Evolutionary conservation across 495 filamentous ascomycete genomes (phyloP).

Genomic region (Lophium mytilinum): DNA sequence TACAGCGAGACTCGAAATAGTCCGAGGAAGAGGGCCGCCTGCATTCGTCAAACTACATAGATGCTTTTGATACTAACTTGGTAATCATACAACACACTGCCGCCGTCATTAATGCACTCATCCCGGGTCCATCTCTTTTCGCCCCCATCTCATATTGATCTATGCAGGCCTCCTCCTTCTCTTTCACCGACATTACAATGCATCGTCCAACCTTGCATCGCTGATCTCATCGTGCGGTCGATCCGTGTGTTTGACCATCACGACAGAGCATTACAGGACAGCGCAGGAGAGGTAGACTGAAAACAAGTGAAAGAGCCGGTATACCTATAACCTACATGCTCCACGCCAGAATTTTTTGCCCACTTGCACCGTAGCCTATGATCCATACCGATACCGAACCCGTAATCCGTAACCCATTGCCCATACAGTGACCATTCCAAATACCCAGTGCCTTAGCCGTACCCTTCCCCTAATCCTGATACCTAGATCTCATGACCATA

Average conservation of each 20-base stretch:
- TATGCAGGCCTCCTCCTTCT: no score
- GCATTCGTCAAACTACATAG: constrained; percentile 7
- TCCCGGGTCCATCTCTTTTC: neutral
- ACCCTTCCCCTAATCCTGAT: neutral
- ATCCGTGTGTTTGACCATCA: neutral
- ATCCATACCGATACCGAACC: neutral
- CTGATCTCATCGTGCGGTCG: neutral
- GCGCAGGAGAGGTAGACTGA: no score
- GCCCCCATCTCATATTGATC: no score
- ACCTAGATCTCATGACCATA: neutral
- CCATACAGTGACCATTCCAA: constrained; percentile 8
- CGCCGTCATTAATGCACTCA: constrained; percentile 18
- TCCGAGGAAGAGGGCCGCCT: constrained; percentile 10
- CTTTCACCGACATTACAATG: no score
- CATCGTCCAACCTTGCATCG: constrained; percentile 5
- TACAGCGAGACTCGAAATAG: neutral
- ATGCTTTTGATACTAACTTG: constrained; percentile 16
- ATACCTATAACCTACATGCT: no score
- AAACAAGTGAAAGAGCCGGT: no score
- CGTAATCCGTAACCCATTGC: constrained; percentile 12
- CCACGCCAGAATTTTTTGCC: neutral
- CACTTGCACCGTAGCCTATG: neutral
- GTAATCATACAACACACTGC: constrained; percentile 23
- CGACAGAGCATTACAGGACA: neutral
- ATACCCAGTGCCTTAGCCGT: neutral